Evolutionary conservation across 2,329 filamentous ascomycete genomes (phyloP).

Genomic region (Helotiales sp.): DNA sequence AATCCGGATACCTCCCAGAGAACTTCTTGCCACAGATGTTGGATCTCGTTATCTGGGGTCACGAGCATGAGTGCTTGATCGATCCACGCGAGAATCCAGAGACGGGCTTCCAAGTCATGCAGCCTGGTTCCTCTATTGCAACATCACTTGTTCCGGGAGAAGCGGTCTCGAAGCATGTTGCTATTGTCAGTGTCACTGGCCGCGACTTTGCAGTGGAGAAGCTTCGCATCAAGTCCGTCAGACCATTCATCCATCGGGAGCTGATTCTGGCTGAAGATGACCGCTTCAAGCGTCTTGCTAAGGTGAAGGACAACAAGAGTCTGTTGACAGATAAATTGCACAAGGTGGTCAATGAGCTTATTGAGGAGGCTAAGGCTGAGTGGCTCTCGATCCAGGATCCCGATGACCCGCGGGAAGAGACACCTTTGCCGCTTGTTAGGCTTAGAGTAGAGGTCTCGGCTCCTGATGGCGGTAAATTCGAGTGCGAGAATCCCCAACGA

Average conservation of each 20-base stretch:
- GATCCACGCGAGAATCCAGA: constrained; percentile 83
- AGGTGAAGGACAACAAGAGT: constrained; percentile 80
- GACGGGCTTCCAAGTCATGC: constrained; percentile 93
- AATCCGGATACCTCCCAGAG: constrained; percentile 93
- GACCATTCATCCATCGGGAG: constrained; percentile 88
- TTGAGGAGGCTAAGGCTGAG: constrained; percentile 78
- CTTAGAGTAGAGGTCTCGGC: constrained; percentile 90
- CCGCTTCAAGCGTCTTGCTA: constrained; percentile 77
- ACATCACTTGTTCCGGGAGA: constrained; percentile 91
- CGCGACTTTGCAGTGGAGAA: constrained; percentile 81
- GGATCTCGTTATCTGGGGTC: constrained; percentile 93
- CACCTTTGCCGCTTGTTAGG: constrained; percentile 82
- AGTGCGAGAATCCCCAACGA: constrained; percentile 92
- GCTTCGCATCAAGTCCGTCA: constrained; percentile 83
- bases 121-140: constrained; percentile 93
- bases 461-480: constrained; percentile 82
- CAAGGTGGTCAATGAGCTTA: constrained; percentile 81
- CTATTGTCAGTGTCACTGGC: constrained; percentile 82
- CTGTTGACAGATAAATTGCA: constrained; percentile 80
- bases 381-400: constrained; percentile 81
- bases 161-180: constrained; percentile 87
- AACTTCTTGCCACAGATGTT: constrained; percentile 90
- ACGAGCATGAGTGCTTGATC: constrained; percentile 95
- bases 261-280: constrained; percentile 77
- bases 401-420: constrained; percentile 62